Conservation (phyloP, 352 stramenopile genomes). For the Globisporangium nodosum region DNA sequence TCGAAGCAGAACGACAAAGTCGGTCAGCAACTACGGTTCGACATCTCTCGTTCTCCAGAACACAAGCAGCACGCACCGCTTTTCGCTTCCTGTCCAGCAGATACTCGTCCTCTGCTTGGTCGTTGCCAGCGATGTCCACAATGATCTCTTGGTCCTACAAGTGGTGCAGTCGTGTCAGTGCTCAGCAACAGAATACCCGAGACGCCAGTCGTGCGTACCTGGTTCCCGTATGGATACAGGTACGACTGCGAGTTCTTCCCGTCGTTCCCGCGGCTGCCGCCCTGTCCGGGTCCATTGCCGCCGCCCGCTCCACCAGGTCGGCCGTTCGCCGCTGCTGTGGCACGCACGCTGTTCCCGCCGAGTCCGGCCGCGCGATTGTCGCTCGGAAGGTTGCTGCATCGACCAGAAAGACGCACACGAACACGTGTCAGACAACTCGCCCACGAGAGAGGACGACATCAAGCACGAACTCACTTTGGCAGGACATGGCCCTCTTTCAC, state of each 20-base stretch:
- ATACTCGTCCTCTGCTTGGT: slow-evolving; percentile 78
- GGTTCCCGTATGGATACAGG: slow-evolving; percentile 70
- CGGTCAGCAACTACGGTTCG: background rate
- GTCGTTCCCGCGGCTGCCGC: slow-evolving; percentile 33
- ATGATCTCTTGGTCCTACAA: slow-evolving; percentile 76
- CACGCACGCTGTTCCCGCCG: slow-evolving; percentile 60
- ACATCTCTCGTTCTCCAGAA: background rate
- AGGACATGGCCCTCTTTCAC: slow-evolving; percentile 69
- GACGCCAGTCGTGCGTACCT: slow-evolving; percentile 20
- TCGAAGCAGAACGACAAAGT: background rate
- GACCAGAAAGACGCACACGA: background rate
- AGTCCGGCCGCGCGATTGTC: slow-evolving; percentile 79
- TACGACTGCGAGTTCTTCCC: slow-evolving; percentile 75
- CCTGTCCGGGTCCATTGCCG: slow-evolving; percentile 22
- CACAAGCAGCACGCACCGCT: slow-evolving; percentile 18
- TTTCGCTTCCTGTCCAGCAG: slow-evolving; percentile 69
- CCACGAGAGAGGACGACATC: background rate
- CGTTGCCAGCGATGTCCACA: slow-evolving; percentile 75
- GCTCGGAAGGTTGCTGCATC: slow-evolving; percentile 67
- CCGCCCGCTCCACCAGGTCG: slow-evolving; percentile 38
- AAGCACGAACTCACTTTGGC: slow-evolving; percentile 31
- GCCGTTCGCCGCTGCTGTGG: slow-evolving; percentile 17
- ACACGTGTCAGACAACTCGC: background rate
- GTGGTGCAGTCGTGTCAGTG: background rate
- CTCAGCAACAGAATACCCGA: background rate